These are phyloP conservation scores for Pseudotsuga menziesii DNA, from an alignment of 75 land plant genomes.

Conservation along the genomic window DNA sequence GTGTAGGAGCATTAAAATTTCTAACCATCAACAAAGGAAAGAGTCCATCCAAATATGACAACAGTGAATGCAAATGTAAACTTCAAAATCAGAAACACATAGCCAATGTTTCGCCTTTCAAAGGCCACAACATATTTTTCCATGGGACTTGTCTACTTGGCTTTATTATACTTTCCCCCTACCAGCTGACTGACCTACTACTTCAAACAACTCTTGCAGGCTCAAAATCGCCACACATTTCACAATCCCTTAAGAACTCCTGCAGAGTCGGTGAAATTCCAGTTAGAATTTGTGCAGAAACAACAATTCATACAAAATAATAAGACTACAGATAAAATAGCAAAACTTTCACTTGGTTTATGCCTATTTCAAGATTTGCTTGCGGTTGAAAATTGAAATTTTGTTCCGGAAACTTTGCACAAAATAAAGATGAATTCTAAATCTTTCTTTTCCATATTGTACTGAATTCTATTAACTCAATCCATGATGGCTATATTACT, in stretches of 20 bases:
- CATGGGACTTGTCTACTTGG: neutral
- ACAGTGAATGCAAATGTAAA: neutral
- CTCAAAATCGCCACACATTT: conserved; percentile 3
- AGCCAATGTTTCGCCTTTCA: neutral
- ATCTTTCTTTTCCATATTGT: neutral
- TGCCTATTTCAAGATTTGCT: neutral
- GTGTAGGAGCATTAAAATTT: too few relatives aligned
- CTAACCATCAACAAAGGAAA: neutral
- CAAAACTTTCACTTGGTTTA: neutral
- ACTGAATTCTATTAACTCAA: neutral
- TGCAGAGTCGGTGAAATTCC: neutral
- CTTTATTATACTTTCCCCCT: conserved; percentile 2
- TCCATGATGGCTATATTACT: neutral
- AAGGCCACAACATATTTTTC: neutral
- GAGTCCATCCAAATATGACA: neutral
- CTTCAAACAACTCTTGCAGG: conserved; percentile 5
- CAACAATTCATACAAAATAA: neutral
- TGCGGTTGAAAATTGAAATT: too few relatives aligned
- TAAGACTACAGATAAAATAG: neutral
- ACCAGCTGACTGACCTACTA: neutral
- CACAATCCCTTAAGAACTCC: conserved; percentile 7
- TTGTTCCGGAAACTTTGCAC: neutral
- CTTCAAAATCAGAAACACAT: neutral
- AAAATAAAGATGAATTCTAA: neutral
- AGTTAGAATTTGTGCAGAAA: conserved; percentile 1